phyloP scores from a whole-genome alignment of 257 asterid species.

The Gardenia jasminoides region DNA sequence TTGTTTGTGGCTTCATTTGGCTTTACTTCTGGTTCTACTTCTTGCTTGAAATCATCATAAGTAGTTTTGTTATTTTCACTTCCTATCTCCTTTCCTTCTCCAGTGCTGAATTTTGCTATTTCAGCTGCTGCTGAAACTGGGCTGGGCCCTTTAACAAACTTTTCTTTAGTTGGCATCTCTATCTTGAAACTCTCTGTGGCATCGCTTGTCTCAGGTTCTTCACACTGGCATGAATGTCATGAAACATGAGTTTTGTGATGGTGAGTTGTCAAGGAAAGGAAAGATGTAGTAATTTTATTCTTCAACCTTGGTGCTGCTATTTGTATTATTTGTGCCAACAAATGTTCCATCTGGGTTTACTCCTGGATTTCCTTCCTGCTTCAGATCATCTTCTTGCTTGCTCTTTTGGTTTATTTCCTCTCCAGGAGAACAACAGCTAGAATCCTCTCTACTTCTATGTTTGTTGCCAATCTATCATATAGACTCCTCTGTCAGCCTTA shows the following conservation, averaged over 20 bases:
- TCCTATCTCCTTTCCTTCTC: conserved; percentile 8
- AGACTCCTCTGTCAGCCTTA: neutral
- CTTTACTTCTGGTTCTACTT: conserved; percentile 15
- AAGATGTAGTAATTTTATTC: neutral
- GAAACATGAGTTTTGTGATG: neutral
- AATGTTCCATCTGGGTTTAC: neutral
- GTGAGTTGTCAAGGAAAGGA: neutral
- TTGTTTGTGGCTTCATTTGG: conserved; percentile 7
- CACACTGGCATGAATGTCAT: neutral
- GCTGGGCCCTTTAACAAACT: conserved; percentile 4
- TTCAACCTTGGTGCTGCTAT: neutral
- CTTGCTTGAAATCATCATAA: conserved; percentile 19
- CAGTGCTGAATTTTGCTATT: neutral
- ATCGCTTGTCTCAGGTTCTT: neutral
- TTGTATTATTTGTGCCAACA: neutral
- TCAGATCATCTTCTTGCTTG: neutral
- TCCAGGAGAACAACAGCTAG: neutral
- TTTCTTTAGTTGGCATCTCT: neutral
- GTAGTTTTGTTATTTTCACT: neutral
- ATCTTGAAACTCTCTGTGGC: conserved; percentile 1
- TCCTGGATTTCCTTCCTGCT: neutral
- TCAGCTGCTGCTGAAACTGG: conserved; percentile 7
- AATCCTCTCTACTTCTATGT: neutral
- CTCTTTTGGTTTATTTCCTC: neutral
- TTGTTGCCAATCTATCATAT: neutral